Base-by-base conservation (phyloP, 805 yeast genomes). In the Dipodascus albidus region DNA sequence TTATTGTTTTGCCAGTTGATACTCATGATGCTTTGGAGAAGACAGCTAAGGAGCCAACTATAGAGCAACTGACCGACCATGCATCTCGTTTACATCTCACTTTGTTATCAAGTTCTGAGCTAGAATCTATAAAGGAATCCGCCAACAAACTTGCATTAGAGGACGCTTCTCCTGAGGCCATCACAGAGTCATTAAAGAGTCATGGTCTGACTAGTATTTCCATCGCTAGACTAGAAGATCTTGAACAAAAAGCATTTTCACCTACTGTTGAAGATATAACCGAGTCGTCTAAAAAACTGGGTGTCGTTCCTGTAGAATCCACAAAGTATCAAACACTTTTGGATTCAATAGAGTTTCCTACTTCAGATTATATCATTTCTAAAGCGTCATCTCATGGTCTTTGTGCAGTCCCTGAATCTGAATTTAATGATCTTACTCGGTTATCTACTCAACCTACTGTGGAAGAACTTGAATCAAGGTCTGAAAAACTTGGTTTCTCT, bases 311-410 rank as follows among this genome's bases (percentile, higher is more conserved):
- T 41, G 47, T 17, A 8, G 47, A 41, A 9, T 41, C 47, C 15
- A 20, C 8, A 6, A 8, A n/a, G n/a, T 20, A 41, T 20, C 19
- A 58, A n/a, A 52, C 53, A 17, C 22, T 55, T 44, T 31, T 50
- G 3, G n/a, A 35, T 3, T 24, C 42, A 23, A 19, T 20, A 9
- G 22, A 41, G n/a, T 50, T 41, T 21, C 59, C 60, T 15, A 41
- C 59, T 3, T 52, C 50, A 23, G 60, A 55, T 2, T 52, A 53
- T 20, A 47, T 60, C 17, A 24, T 51, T 9, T 48, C 42, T n/a
- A 55, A 69, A 53, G 61, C 64, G 49, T 55, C 64, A 33, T 31
- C 52, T 17, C 55, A 47, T 27, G 58, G 58, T 2, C 47, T 41
- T 14, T 8, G 8, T 41, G 47, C 47, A 6, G 15, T 41, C 4